Evolutionary conservation across 306 rosid species (phyloP), one percentile per base, ranked within the genome.

Genomic region (Quercus ilex): DNA sequence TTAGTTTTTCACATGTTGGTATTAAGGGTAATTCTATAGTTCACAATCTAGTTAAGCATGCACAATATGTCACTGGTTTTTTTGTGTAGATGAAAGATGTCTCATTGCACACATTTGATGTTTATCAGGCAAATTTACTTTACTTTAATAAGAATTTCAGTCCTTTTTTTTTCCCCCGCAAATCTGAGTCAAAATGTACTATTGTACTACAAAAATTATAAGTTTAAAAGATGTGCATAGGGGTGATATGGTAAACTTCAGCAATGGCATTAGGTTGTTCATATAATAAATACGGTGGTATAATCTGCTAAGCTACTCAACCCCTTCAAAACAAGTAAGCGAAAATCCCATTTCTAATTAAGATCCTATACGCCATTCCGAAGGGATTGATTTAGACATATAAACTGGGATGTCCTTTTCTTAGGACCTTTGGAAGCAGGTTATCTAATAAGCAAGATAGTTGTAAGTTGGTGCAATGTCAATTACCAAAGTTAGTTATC

Each of bases 381-480:
- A 49, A 49, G 17, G 52, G 17, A 49, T 12, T 49, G 53, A 49
- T 49, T 49, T 10, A 3, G 53, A 49, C 17, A 49, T 46, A 46
- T 49, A 49, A 13, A 49, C 17, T 2, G 58, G 43, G 63, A 28
- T n/a, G 74, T 77, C 68, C 55, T 53, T 20, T 31, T 77, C 80
- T 21, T 30, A 15, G 3, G 55, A 26, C 53, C 18, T 67, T 38
- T 65, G 4, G 17, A n/a, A 11, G 73, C 82, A 71, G 77, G 63
- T 72, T 70, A 71, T 60, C 82, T 30, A 30, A 14, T 38, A 57
- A 71, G 53, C 82, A 49, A 31, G n/a, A 13, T 14, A 49, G 73
- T 79, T 8, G 46, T 2, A 7, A 38, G 46, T 38, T 58, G 82
- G 77, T 79, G 73, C 64, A 79, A 49, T 38, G 73, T 79, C 73